Conservation (phyloP, 75 land plant genomes). For the Pseudotsuga menziesii region DNA sequence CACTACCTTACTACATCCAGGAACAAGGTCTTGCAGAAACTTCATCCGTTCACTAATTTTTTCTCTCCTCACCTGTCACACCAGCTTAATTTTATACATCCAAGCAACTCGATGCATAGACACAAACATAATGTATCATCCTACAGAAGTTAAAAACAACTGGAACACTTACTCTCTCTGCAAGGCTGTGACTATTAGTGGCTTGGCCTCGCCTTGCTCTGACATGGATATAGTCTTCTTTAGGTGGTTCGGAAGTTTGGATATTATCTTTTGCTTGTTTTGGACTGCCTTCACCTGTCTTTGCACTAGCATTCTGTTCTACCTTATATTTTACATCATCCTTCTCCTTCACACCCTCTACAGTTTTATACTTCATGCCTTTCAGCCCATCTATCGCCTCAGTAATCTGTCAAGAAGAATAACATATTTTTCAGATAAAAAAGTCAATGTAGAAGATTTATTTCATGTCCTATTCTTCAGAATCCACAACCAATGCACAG, state of each 20-base stretch:
- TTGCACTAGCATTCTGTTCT: conserved; percentile 20
- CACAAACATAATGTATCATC: background rate
- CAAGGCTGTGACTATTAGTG: conserved; percentile 92
- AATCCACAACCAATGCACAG: too few relatives aligned
- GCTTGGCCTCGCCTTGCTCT: conserved; percentile 94
- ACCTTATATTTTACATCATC: conserved; percentile 32
- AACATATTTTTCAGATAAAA: background rate
- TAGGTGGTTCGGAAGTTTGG: conserved; percentile 62
- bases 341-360: conserved; percentile 18
- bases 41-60: conserved; percentile 96
- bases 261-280: conserved; percentile 32
- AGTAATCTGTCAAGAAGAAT: background rate
- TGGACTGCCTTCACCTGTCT: conserved; percentile 27
- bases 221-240: conserved; percentile 84
- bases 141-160: background rate
- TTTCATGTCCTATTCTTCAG: background rate
- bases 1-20: conserved; percentile 87
- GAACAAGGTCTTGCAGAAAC: conserved; percentile 86
- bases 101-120: background rate
- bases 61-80: conserved; percentile 73
- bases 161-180: conserved; percentile 62
- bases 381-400: background rate
- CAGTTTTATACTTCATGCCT: background rate
- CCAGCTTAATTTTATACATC: background rate
- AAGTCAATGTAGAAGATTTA: background rate